Percentiles rank a stretch among this genome's conserved stretches.
Conservation (phyloP, 192 early-diverging fungal species). For the Gaertneriomyces semiglobifer region DNA sequence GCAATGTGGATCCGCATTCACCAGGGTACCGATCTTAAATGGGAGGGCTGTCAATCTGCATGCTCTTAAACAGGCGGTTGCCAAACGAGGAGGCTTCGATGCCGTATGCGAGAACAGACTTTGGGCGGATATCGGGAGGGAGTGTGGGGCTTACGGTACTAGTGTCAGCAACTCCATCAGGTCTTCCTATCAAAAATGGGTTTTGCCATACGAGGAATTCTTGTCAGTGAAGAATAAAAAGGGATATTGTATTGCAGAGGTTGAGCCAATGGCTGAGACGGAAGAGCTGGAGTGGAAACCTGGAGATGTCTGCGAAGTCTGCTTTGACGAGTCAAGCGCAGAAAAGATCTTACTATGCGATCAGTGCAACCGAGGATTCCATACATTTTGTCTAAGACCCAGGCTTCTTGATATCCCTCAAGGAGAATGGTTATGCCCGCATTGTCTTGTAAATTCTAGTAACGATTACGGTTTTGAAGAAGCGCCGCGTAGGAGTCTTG, state of each 20-base stretch:
- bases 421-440: slow-evolving; percentile 82
- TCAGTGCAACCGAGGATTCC: slow-evolving; percentile 79
- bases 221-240: not conserved
- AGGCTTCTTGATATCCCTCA: slow-evolving; percentile 54
- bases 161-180: slow-evolving; percentile 33
- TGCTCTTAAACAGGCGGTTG: slow-evolving; percentile 78
- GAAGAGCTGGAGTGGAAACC: too few relatives aligned
- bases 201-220: slow-evolving; percentile 51
- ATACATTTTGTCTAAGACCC: slow-evolving; percentile 75
- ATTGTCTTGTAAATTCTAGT: slow-evolving; percentile 72
- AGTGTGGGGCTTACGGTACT: slow-evolving; percentile 35
- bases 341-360: slow-evolving; percentile 82
- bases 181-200: slow-evolving; percentile 39
- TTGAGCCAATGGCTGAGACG: too few relatives aligned
- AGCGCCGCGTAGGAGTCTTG: slow-evolving; percentile 66
- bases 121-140: slow-evolving; percentile 82
- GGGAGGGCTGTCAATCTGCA: slow-evolving; percentile 82
- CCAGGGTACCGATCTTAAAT: slow-evolving; percentile 79
- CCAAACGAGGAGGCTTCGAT: slow-evolving; percentile 68
- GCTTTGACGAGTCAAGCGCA: slow-evolving; percentile 47
- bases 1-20: slow-evolving; percentile 68
- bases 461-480: slow-evolving; percentile 95
- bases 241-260: not conserved
- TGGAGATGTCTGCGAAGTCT: slow-evolving; percentile 39
- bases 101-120: slow-evolving; percentile 58